Base-by-base conservation (phyloP, 345 rosid genomes). In the Kernera saxatilis region DNA sequence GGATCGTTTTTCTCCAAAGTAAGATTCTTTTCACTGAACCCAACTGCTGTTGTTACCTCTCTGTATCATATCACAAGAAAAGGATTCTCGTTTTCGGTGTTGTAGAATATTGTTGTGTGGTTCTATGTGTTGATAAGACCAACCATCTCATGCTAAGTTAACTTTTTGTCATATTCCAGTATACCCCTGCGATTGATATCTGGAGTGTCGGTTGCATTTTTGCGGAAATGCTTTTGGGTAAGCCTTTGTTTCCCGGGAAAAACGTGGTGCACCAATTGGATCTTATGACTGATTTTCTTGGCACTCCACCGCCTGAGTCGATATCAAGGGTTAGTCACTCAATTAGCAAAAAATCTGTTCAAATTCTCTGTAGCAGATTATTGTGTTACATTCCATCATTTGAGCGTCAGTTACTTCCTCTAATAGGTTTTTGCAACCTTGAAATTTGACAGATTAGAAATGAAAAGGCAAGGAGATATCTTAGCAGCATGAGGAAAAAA, bases 151-250 rank as follows among this genome's bases (percentile, higher is more conserved):
- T 63, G 58, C 55, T 73, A 22, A 37, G 32, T 43, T 2, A n/a
- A 40, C 12, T 46, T 17, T 68, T 60, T 61, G 43, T 44, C 64
- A 37, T 51, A 65, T 72, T 69, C 64, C 80, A 93, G 98, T 93
- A 93, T 71, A 93, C 98, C 14, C 98, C 97, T 45, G 96, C 92
- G 2, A 89, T 93, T 80, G 98, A 93, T 78, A 89, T 86, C 36
- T 93, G 98, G 98, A 93, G 98, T 83, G 84, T 93, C 55, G 98
- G 98, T 77, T 93, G 98, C 81, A 93, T 91, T 76, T 93, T 93
- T 75, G 97, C 99, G 21, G 99, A 93, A 84, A 84, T 93, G 96
- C 96, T 93, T 75, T 71, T 87, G 53, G 97, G 98, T 58, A 89
- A 83, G 77, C 98, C 97, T 44, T 71, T 93, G 64, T 93, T 93